Evolutionary conservation across 208 protist species (phyloP), one percentile per base, ranked within the genome.

Genomic region (Chromosphaera perkinsii): DNA sequence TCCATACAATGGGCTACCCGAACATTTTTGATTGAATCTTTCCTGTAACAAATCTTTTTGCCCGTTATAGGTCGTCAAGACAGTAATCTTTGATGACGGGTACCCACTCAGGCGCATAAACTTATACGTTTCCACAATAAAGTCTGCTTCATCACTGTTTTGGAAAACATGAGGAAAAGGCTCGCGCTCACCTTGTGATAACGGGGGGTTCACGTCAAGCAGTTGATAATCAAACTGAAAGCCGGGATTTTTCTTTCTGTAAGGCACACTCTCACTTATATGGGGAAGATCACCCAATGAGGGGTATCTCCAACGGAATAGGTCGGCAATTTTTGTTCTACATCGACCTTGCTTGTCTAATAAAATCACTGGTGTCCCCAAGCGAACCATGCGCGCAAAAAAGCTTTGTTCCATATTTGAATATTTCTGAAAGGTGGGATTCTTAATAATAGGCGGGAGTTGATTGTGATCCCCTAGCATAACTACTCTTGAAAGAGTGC

Each of bases 11-110:
- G 42, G 37, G n/a, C n/a, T n/a, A n/a, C n/a, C n/a, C 14, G 49
- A 54, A 29, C 22, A 14, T 12, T 40, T 22, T 42, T 24, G 10
- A 12, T 32, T 32, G 40, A n/a, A 60, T 24, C 54, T 10, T 40
- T n/a, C 54, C 0, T 31, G 29, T 10, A 60, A 32, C 0, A 66
- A n/a, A 35, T 66, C 43, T 66, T 26, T 56, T 56, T 94, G 90
- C 37, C 89, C 90, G 49, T 94, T 91, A 66, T 93, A 94, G 7
- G 90, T 87, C 0, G 90, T 91, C 17, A 94, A 36, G 1, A 94
- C 78, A 7, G 84, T 72, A 32, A 94, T 94, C 10, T 60, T 51
- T 1, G 75, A 27, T 9, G 65, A 52, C 7, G 82, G 77, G 54
- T 94, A 89, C n/a, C 86, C 86, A 14, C 82, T 47, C 5, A 90